phyloP scores from a whole-genome alignment of 176 grass and related monocot genomes.

The Calamus simplicifolius region DNA sequence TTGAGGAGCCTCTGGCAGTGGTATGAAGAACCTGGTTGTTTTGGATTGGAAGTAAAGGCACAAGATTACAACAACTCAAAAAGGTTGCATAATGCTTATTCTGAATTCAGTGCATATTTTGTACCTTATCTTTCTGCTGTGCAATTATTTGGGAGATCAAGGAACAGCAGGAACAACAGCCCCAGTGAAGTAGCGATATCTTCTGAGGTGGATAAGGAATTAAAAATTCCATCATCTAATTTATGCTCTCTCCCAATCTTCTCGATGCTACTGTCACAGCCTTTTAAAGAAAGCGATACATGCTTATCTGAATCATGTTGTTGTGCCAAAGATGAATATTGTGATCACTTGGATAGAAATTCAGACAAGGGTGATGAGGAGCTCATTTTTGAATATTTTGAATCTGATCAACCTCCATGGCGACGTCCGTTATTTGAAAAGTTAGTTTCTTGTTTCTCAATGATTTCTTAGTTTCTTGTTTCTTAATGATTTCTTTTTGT shows the following conservation, averaged over 20 bases:
- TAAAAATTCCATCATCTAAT: neutral
- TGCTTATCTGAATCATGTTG: constrained; percentile 28
- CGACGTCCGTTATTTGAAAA: constrained; percentile 56
- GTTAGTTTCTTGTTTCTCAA: constrained; percentile 27
- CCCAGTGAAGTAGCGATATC: constrained; percentile 2
- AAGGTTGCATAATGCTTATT: constrained; percentile 10
- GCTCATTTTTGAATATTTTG: constrained; percentile 81
- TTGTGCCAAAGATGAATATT: constrained; percentile 12
- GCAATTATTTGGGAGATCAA: constrained; percentile 59
- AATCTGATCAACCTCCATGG: constrained; percentile 69
- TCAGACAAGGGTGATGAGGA: constrained; percentile 12
- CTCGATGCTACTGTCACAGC: constrained; percentile 2
- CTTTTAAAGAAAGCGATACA: constrained; percentile 12
- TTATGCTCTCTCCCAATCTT: constrained; percentile 16
- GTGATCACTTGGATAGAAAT: neutral
- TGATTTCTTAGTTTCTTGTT: too few species aligned
- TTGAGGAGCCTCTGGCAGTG: constrained; percentile 53
- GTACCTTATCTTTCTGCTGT: constrained; percentile 71
- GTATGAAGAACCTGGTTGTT: constrained; percentile 80
- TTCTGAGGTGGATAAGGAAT: neutral
- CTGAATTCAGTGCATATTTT: constrained; percentile 60
- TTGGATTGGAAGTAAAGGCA: constrained; percentile 60
- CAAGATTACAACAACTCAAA: constrained; percentile 25
- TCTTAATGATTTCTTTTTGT: too few species aligned
- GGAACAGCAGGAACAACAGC: constrained; percentile 14